Percentiles rank a stretch among this genome's conserved stretches.
These are phyloP conservation scores for Gentiana straminea DNA, from an alignment of 257 asterid species.

Conservation along the genomic window DNA sequence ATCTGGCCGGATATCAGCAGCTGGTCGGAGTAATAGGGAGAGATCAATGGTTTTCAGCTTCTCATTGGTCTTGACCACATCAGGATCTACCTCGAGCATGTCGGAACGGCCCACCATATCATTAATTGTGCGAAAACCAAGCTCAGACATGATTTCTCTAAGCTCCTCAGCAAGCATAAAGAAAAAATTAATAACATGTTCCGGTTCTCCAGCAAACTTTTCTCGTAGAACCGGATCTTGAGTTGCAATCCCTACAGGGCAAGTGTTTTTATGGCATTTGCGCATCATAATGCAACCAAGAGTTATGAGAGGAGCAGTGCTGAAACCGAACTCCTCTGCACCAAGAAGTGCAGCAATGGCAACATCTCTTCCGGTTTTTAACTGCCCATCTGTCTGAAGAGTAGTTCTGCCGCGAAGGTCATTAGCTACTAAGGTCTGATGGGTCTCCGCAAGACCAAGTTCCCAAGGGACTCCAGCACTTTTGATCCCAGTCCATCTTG, in stretches of 20 bases:
- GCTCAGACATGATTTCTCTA: constrained; percentile 85
- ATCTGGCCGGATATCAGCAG: constrained; percentile 94
- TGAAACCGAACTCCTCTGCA: constrained; percentile 98
- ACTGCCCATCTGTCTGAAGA: constrained; percentile 96
- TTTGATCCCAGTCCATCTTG: constrained; percentile 98
- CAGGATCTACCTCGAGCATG: constrained; percentile 81
- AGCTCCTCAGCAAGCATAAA: constrained; percentile 98
- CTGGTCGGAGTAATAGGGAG: constrained; percentile 85
- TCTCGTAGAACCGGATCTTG: constrained; percentile 96
- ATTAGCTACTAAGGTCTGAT: constrained; percentile 96
- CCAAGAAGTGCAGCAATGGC: constrained; percentile 98
- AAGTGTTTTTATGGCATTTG: constrained; percentile 96
- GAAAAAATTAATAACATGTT: constrained; percentile 92
- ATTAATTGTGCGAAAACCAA: constrained; percentile 69
- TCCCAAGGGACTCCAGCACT: constrained; percentile 99
- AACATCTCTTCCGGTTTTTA: constrained; percentile 96
- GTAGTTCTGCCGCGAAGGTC: constrained; percentile 95
- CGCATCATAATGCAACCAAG: constrained; percentile 99
- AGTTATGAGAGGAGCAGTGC: constrained; percentile 96
- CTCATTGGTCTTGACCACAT: constrained; percentile 58
- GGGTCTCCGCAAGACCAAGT: constrained; percentile 98
- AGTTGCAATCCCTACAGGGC: constrained; percentile 98
- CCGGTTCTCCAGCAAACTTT: constrained; percentile 96
- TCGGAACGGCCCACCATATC: constrained; percentile 99
- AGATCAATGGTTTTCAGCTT: constrained; percentile 83